A percentile compares a stretch with the other conserved stretches of the same genome.
Evolutionary conservation across 495 filamentous ascomycete species (phyloP).

Genomic region (Neurospora sp.): DNA sequence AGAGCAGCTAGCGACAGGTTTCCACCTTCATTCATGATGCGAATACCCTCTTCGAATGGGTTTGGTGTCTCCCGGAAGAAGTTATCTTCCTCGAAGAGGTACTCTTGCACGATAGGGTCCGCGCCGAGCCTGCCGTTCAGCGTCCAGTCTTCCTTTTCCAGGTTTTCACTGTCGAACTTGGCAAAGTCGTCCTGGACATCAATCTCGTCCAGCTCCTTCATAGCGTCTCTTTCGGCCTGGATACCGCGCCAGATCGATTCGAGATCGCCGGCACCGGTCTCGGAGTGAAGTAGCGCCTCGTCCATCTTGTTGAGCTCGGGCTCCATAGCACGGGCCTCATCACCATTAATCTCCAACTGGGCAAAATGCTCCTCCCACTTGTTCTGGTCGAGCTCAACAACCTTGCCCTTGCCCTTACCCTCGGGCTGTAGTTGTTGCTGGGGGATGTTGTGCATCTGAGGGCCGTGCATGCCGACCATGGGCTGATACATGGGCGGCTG

Average conservation of each 20-base stretch:
- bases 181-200: slow-evolving; percentile 46
- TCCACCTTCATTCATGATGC: slow-evolving; percentile 83
- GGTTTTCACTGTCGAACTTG: slow-evolving; percentile 60
- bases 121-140: slow-evolving; percentile 34
- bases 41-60: slow-evolving; percentile 82
- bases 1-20: slow-evolving; percentile 90
- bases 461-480: slow-evolving; percentile 32
- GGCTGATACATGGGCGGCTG: slow-evolving; percentile 40
- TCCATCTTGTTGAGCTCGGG: slow-evolving; percentile 83
- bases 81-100: slow-evolving; percentile 92
- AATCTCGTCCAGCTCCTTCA: slow-evolving; percentile 53
- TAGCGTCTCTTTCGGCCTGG: slow-evolving; percentile 65
- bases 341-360: slow-evolving; percentile 69
- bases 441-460: slow-evolving; percentile 34
- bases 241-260: slow-evolving; percentile 82
- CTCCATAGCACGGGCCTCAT: slow-evolving; percentile 72
- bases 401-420: slow-evolving; percentile 79
- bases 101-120: slow-evolving; percentile 73
- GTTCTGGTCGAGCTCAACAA: slow-evolving; percentile 86
- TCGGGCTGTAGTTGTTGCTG: slow-evolving; percentile 25
- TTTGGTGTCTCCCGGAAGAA: slow-evolving; percentile 65
- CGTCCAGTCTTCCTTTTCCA: slow-evolving; percentile 49
- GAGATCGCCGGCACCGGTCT: slow-evolving; percentile 69
- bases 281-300: slow-evolving; percentile 39
- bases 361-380: slow-evolving; percentile 96